phyloP scores from a whole-genome alignment of 2,329 filamentous ascomycete species.

The Zymoseptoria ardabiliae region DNA sequence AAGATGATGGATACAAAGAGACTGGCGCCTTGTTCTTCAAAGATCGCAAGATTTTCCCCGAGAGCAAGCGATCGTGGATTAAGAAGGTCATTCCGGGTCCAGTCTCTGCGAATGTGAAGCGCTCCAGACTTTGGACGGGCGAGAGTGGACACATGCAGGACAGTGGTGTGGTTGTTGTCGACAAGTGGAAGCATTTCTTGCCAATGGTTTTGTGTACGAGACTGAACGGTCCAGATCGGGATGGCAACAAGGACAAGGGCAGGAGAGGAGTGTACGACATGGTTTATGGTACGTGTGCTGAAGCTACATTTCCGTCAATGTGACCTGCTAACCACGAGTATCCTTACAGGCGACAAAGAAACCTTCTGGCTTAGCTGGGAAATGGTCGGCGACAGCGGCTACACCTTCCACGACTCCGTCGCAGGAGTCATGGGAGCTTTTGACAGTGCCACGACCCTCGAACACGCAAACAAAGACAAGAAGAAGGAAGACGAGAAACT shows the following conservation, averaged over 20 bases:
- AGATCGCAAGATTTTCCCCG: constrained; percentile 38
- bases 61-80: constrained; percentile 34
- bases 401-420: constrained; percentile 39
- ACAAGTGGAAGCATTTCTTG: constrained; percentile 42
- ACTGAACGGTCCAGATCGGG: constrained; percentile 40
- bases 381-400: constrained; percentile 37
- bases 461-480: background rate
- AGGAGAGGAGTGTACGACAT: constrained; percentile 41
- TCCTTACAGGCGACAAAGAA: constrained; percentile 40
- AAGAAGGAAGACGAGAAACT: background rate
- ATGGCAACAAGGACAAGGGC: constrained; percentile 33
- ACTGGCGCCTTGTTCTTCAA: constrained; percentile 43
- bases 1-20: constrained; percentile 35
- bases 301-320: background rate
- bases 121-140: constrained; percentile 32
- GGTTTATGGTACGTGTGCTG: constrained; percentile 31
- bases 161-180: constrained; percentile 41
- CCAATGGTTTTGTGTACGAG: constrained; percentile 36
- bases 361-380: constrained; percentile 47
- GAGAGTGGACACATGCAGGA: constrained; percentile 38
- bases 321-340: constrained; percentile 21
- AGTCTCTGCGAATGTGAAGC: constrained; percentile 35
- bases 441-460: constrained; percentile 8
- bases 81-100: constrained; percentile 39
- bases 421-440: constrained; percentile 31